Base-by-base conservation (phyloP, 2,329 filamentous ascomycete species). In the Xylaria sp. region DNA sequence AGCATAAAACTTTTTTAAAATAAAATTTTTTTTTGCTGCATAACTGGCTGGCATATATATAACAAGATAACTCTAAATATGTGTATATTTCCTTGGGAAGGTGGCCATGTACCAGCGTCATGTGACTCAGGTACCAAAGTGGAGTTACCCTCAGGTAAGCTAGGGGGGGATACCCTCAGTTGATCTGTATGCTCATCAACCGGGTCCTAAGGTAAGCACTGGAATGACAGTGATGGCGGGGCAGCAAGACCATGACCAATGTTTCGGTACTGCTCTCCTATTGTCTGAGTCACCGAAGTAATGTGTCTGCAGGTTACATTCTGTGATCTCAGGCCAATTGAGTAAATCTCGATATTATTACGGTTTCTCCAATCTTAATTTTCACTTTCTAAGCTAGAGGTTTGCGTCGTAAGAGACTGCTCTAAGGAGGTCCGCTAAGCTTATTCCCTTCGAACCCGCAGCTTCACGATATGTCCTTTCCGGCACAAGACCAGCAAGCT, bases 401-500 rank as follows among this genome's bases (percentile, higher is more conserved):
- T 28, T 28, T 23, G n/a, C 10, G 23, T 37, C 52, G 23, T n/a
- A 41, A 10, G 41, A 13, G 60, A 39, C 34, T 28, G 20, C 50
- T 64, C 37, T 54, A 9, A 50, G 25, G 58, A 63, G 48, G 50
- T 48, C 50, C 13, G 18, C 39, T 34, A 7, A 56, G 56, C 39
- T 23, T 12, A 31, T 48, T 48, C 46, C 4, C 28, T 28, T 28
- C 61, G 58, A 61, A 60, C 20, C 63, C 66, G 63, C 34, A 60
- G 58, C 54, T 50, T 37, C 46, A 41, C 59, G 8, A 46, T 25
- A 71, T 68, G 56, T 63, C 71, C 39, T 39, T 41, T 55, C 13
- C 69, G 20, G 73, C 65, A 62, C 69, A 75, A 61, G 63, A 75
- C 58, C 72, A 76, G 69, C 75, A 74, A 25, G 75, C 72, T 37